These are phyloP conservation scores for Microstroma glucosiphilum DNA, from an alignment of 1,284 basidiomycete species.

Conservation along the genomic window DNA sequence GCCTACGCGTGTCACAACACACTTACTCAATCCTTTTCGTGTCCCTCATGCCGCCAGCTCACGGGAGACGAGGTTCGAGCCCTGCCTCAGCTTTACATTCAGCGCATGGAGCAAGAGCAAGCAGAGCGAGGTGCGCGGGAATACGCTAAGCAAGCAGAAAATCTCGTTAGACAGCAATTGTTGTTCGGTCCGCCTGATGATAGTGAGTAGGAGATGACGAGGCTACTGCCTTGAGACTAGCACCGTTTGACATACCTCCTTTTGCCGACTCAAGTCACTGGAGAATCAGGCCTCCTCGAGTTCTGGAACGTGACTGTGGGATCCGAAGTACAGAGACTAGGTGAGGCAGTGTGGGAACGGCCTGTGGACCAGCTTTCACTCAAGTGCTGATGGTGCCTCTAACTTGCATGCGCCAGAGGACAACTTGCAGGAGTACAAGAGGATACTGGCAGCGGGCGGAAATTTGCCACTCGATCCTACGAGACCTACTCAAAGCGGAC, in stretches of 20 bases:
- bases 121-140: neutral
- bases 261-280: neutral
- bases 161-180: neutral
- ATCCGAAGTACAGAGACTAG: neutral
- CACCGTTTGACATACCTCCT: neutral
- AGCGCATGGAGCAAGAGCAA: neutral
- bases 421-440: no score
- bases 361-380: neutral
- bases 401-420: no score
- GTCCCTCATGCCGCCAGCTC: neutral
- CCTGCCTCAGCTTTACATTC: neutral
- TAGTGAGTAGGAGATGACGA: neutral
- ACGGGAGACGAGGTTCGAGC: neutral
- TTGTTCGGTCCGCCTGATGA: neutral
- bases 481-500: no score
- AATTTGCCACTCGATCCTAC: no score
- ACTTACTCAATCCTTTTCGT: neutral
- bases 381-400: no score
- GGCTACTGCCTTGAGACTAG: neutral
- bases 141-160: neutral
- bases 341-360: neutral
- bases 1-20: neutral
- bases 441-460: no score
- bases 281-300: neutral
- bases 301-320: constrained; percentile 5